phyloP scores from a whole-genome alignment of 1,284 basidiomycete genomes.

The Tylopilus sp. region DNA sequence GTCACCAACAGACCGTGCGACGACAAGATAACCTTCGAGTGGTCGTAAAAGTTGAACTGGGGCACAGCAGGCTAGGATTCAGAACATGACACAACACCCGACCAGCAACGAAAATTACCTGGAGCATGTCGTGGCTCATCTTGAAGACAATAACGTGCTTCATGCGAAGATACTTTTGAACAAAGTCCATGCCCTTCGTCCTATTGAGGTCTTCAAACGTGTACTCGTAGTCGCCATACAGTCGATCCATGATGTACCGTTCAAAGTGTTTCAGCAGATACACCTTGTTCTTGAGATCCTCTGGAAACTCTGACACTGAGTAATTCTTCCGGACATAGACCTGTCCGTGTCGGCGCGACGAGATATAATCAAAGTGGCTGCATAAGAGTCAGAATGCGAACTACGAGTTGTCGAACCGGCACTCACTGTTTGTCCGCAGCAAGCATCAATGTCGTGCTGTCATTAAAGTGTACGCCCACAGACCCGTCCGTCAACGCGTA shows the following conservation, averaged over 20 bases:
- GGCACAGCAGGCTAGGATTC: background rate
- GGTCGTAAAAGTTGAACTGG: slow-evolving; percentile 98
- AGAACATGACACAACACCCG: background rate
- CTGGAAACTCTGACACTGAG: slow-evolving; percentile 60
- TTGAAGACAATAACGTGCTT: slow-evolving; percentile 97
- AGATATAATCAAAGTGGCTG: slow-evolving; percentile 85
- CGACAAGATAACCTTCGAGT: slow-evolving; percentile 91
- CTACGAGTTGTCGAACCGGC: background rate
- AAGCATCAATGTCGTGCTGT: slow-evolving; percentile 83
- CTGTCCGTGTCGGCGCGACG: slow-evolving; percentile 57
- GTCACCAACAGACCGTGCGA: slow-evolving; percentile 76
- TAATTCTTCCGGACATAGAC: slow-evolving; percentile 68
- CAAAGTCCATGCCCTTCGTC: slow-evolving; percentile 86
- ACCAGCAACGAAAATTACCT: slow-evolving; percentile 48
- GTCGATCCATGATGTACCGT: slow-evolving; percentile 83
- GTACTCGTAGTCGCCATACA: slow-evolving; percentile 80
- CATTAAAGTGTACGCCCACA: slow-evolving; percentile 95
- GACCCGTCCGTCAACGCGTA: slow-evolving; percentile 95
- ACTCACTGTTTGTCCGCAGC: slow-evolving; percentile 79
- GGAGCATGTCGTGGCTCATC: slow-evolving; percentile 88
- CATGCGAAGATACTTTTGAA: slow-evolving; percentile 94
- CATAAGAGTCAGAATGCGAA: slow-evolving; percentile 5
- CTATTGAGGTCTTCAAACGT: slow-evolving; percentile 69
- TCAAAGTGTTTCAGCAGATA: slow-evolving; percentile 92
- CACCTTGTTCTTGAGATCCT: slow-evolving; percentile 82